phyloP scores from a whole-genome alignment of 441 rosid species.

The Eutrema salsugineum region DNA sequence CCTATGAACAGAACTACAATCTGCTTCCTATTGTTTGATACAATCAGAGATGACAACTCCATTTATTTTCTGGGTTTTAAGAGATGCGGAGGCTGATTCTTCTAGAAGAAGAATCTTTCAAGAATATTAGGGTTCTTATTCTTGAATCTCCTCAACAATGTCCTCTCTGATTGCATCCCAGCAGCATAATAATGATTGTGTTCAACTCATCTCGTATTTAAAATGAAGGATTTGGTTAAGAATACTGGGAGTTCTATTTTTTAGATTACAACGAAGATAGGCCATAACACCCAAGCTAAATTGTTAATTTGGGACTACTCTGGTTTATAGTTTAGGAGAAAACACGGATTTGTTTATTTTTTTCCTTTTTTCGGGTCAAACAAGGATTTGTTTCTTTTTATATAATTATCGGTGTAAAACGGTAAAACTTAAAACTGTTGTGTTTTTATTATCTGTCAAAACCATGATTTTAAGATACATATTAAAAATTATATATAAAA shows the following conservation, averaged over 20 bases:
- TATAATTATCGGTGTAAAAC: slow-evolving; percentile 2
- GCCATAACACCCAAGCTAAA: slow-evolving; percentile 8
- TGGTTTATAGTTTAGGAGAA: slow-evolving; percentile 16
- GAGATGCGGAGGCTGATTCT: slow-evolving; percentile 20
- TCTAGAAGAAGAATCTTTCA: slow-evolving; percentile 17
- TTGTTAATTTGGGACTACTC: slow-evolving; percentile 16
- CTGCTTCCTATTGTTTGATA: slow-evolving; percentile 14
- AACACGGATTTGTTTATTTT: slow-evolving; percentile 12
- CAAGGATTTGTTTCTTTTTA: slow-evolving; percentile 8
- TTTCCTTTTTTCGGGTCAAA: too few species aligned
- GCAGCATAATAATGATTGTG: slow-evolving; percentile 14
- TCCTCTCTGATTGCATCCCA: slow-evolving; percentile 19
- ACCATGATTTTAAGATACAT: neutral
- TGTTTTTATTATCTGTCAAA: slow-evolving; percentile 1
- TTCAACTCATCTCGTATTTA: slow-evolving; percentile 23
- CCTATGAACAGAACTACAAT: slow-evolving; percentile 19
- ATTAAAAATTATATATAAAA: too few species aligned
- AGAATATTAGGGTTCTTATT: slow-evolving; percentile 17
- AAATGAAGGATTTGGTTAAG: slow-evolving; percentile 3
- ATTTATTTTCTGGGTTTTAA: neutral
- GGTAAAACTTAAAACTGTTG: neutral
- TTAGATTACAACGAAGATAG: slow-evolving; percentile 24
- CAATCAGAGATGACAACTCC: slow-evolving; percentile 27
- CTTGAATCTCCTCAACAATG: slow-evolving; percentile 22
- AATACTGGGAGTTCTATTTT: slow-evolving; percentile 7